Conservation (phyloP, 2,329 filamentous ascomycete species). For the Fonsecaea monophora region DNA sequence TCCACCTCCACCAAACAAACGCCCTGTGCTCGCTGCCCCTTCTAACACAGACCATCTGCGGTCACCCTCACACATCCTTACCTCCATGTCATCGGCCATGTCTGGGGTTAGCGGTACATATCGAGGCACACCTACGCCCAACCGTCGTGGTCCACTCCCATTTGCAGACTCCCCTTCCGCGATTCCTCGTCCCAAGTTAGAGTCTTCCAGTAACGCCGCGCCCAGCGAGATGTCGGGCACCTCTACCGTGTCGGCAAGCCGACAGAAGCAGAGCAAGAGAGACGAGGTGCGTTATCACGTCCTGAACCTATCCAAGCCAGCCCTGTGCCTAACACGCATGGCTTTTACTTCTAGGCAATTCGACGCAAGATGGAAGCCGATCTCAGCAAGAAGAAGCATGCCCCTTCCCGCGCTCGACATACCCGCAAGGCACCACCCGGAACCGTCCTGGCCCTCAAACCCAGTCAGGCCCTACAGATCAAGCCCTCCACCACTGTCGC, state of each 20-base stretch:
- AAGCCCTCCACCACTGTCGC: conserved; percentile 93
- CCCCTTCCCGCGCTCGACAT: conserved; percentile 77
- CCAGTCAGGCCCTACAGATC: conserved; percentile 95
- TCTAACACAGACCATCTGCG: conserved; percentile 21
- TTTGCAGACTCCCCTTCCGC: conserved; percentile 64
- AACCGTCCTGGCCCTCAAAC: conserved; percentile 92
- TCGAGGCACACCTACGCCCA: conserved; percentile 65
- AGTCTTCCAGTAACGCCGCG: conserved; percentile 50
- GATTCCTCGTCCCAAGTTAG: conserved; percentile 68
- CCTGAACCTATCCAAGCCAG: not conserved
- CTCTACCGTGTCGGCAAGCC: conserved; percentile 86
- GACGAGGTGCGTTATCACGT: conserved; percentile 78
- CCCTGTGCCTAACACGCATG: conserved; percentile 7
- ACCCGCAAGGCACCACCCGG: conserved; percentile 93
- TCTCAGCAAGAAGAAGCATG: conserved; percentile 94
- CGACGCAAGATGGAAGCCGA: conserved; percentile 96
- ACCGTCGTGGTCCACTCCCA: conserved; percentile 59
- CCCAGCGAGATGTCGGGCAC: conserved; percentile 59
- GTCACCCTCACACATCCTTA: conserved; percentile 8
- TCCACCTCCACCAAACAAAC: not conserved
- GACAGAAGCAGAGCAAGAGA: conserved; percentile 94
- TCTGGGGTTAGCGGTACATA: conserved; percentile 56
- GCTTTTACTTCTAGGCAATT: conserved; percentile 71
- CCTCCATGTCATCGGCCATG: conserved; percentile 29
- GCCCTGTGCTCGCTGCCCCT: conserved; percentile 15